Evolutionary conservation across 2,329 filamentous ascomycete genomes (phyloP), one percentile per base, ranked within the genome.

Genomic region (Penicillium sp.): DNA sequence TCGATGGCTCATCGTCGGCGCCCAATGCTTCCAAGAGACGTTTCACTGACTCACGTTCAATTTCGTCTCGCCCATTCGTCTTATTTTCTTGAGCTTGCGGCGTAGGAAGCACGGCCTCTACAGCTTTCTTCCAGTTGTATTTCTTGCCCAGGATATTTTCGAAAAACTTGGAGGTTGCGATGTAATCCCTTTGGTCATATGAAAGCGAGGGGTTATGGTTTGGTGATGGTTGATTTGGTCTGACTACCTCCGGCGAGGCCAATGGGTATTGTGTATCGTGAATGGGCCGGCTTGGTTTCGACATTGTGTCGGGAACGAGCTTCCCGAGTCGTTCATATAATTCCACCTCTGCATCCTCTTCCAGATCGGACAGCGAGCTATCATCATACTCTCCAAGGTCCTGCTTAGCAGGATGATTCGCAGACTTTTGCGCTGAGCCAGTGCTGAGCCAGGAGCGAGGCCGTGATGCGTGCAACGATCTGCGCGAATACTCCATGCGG

Each of bases 21-120:
- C 66, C 52, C 34, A 80, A 60, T 27, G 75, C 59, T 41, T 69
- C 64, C 18, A 73, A 51, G 36, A 75, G 63, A 14, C 58, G 56
- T 46, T 70, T 61, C 43, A 71, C 65, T 10, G 60, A 60, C 11
- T 56, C 61, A 40, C 69, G 61, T 16, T 71, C 68, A 18, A 65
- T 55, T 26, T 57, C 60, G 43, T 69, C 62, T 6, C 53, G 3
- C 49, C 56, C 20, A 51, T 55, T 39, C 54, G 51, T 22, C 45
- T 32, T 16, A 16, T 27, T 22, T 32, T 20, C 16, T 27, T 16
- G 26, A 73, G 74, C 37, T 76, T 67, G 16, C 69, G 63, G 36
- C 69, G 58, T 40, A 32, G 50, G 46, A 13, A 46, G 42, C 61
- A 64, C 18, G 70, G 76, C 38, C 68, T 74, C 50, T 68, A 59